These are phyloP conservation scores for Epichloe baconii DNA, from an alignment of 2,329 filamentous ascomycete genomes.

Conservation along the genomic window DNA sequence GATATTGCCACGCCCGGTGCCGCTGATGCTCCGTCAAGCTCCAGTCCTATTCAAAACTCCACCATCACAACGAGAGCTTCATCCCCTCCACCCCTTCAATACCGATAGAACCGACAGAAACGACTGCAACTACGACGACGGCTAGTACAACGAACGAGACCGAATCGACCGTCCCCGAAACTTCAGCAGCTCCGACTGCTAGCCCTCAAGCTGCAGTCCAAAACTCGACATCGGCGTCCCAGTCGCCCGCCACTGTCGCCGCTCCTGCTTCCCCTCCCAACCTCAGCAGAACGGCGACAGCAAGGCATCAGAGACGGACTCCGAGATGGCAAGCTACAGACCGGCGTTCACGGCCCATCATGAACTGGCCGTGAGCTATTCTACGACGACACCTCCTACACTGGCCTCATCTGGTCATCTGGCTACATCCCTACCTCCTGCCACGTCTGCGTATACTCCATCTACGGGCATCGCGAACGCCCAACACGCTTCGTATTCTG, in stretches of 20 bases:
- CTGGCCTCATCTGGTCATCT: constrained; percentile 4
- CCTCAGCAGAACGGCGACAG: constrained; percentile 20
- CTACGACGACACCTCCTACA: constrained; percentile 4
- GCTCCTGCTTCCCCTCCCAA: constrained; percentile 6
- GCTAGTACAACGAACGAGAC: background rate
- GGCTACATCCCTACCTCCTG: constrained; percentile 5
- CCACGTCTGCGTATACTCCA: constrained; percentile 9
- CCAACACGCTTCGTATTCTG: constrained; percentile 20
- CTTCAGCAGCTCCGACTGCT: background rate
- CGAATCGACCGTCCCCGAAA: background rate
- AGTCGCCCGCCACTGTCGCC: constrained; percentile 6
- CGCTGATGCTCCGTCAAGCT: constrained; percentile 7
- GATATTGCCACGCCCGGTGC: constrained; percentile 4
- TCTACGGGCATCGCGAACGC: constrained; percentile 12
- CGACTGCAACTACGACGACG: background rate
- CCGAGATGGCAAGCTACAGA: constrained; percentile 22
- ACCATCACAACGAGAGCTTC: background rate
- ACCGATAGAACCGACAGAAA: background rate
- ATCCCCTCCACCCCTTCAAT: constrained; percentile 3
- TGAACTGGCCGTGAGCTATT: constrained; percentile 17
- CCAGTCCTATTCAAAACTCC: constrained; percentile 1
- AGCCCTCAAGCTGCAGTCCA: constrained; percentile 2
- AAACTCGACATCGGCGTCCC: constrained; percentile 6
- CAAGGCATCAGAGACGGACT: constrained; percentile 16
- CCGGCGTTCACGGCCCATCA: constrained; percentile 10